Percentiles rank a stretch among this genome's conserved stretches.
These are phyloP conservation scores for Colletotrichum cereale DNA, from an alignment of 2,329 filamentous ascomycete genomes.

Conservation along the genomic window DNA sequence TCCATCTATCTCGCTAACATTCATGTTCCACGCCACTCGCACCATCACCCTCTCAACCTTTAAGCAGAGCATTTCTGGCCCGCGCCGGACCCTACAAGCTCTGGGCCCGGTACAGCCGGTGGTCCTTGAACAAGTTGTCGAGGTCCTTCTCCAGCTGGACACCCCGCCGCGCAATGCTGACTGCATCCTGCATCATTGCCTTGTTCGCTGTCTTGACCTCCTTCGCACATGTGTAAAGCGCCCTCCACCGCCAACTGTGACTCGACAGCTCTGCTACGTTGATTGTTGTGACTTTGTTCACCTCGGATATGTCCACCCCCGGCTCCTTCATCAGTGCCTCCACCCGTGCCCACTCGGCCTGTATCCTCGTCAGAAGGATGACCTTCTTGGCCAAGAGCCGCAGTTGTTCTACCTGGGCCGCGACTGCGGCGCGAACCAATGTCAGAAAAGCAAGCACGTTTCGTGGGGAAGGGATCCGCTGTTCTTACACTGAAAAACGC, in stretches of 20 bases:
- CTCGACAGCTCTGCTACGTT: not conserved
- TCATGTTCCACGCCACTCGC: not conserved
- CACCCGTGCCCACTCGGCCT: not conserved
- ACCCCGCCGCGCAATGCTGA: not conserved
- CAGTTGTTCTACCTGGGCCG: not conserved
- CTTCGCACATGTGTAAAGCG: not conserved
- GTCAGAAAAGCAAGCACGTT: not conserved
- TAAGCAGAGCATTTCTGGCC: not conserved
- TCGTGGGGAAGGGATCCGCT: not conserved
- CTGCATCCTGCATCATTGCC: conserved; percentile 3
- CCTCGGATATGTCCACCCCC: not conserved
- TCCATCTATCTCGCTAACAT: not conserved
- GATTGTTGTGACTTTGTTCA: not conserved
- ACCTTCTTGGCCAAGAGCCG: not conserved
- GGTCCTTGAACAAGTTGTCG: not conserved
- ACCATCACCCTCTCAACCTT: not conserved
- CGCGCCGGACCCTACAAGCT: not conserved
- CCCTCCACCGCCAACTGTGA: not conserved
- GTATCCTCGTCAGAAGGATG: not conserved
- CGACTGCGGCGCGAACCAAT: not conserved
- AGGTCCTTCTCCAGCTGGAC: not conserved
- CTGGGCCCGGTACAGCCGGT: too few species aligned
- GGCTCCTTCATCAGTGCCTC: not conserved
- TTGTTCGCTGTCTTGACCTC: not conserved
- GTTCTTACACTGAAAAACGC: not conserved